Conservation (phyloP, 2,329 filamentous ascomycete species). For the Pyricularia pennisetigena region DNA sequence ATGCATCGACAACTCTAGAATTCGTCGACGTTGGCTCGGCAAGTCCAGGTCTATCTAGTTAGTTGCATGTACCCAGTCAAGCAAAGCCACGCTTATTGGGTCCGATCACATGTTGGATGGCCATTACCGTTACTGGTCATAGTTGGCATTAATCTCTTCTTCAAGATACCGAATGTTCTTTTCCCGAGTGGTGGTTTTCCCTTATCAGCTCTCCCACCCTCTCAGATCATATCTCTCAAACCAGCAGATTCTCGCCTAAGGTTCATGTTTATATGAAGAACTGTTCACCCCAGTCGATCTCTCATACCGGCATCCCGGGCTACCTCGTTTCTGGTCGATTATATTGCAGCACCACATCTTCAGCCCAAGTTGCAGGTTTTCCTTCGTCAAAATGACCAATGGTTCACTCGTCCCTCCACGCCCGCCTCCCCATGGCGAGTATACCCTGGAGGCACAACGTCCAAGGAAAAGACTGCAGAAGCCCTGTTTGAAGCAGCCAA, state of each 20-base stretch:
- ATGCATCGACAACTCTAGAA: background rate
- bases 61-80: background rate
- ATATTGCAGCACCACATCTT: background rate
- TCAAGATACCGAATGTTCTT: background rate
- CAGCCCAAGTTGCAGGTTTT: background rate
- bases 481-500: background rate
- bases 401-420: background rate
- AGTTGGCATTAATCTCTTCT: background rate
- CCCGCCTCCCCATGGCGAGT: background rate
- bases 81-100: background rate
- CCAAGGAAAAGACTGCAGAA: conserved; percentile 24
- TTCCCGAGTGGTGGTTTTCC: background rate
- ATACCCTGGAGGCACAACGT: conserved; percentile 12
- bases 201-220: background rate
- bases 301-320: background rate
- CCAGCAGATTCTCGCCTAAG: background rate
- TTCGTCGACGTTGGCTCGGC: background rate
- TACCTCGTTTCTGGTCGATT: background rate
- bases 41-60: background rate
- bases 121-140: background rate
- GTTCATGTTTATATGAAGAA: background rate
- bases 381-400: background rate
- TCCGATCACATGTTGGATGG: background rate
- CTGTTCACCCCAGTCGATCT: background rate
- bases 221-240: background rate